Conservation (phyloP, 2,329 filamentous ascomycete genomes). For the Didymella sp. region DNA sequence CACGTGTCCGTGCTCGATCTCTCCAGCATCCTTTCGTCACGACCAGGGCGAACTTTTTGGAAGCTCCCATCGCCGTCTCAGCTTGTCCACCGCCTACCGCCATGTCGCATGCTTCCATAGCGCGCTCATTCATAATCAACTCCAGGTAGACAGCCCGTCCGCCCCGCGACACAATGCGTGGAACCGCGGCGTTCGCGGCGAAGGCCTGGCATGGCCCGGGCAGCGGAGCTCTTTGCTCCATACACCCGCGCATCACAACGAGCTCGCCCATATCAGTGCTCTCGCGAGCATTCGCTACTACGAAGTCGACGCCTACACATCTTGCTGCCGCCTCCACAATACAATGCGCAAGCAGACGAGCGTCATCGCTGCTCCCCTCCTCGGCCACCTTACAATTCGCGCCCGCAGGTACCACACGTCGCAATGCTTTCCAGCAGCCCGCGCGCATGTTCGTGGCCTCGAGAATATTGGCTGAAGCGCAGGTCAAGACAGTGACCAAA, state of each 20-base stretch:
- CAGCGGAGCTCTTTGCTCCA: constrained; percentile 45
- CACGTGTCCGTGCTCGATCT: constrained; percentile 32
- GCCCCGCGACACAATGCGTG: constrained; percentile 44
- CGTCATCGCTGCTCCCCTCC: constrained; percentile 23
- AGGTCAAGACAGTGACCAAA: constrained; percentile 26
- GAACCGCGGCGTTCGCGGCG: constrained; percentile 37
- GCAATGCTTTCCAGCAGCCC: constrained; percentile 37
- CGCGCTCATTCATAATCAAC: constrained; percentile 20
- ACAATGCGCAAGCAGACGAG: constrained; percentile 13
- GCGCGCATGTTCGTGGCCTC: constrained; percentile 41
- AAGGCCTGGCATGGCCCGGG: constrained; percentile 47
- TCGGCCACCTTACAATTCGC: constrained; percentile 23
- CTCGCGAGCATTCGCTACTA: constrained; percentile 26
- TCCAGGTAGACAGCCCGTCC: constrained; percentile 36
- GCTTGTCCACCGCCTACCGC: constrained; percentile 26
- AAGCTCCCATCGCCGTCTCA: constrained; percentile 22
- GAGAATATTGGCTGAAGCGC: constrained; percentile 35
- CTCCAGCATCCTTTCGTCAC: constrained; percentile 34
- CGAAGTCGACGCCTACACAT: constrained; percentile 13
- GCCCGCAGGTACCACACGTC: constrained; percentile 30
- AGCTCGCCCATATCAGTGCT: constrained; percentile 21
- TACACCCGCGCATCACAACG: constrained; percentile 36
- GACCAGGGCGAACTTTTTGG: constrained; percentile 40
- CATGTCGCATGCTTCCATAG: constrained; percentile 36
- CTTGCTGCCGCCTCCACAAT: neutral